Evolutionary conservation across 768 basidiomycete species (phyloP).

Genomic region (Tephrocybe sp.): DNA sequence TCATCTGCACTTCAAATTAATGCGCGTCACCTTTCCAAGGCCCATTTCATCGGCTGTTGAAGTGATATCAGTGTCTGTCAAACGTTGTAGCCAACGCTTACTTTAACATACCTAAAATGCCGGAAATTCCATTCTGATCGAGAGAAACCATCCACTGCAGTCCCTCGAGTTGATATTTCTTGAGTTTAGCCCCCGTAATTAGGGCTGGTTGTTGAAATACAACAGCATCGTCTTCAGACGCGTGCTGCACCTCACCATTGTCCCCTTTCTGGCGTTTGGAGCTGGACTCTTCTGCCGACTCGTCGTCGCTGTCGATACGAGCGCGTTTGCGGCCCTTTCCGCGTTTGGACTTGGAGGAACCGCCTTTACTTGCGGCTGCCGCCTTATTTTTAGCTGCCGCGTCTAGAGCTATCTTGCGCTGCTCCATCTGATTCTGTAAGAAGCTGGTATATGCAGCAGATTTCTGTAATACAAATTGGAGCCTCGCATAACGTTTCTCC

Average conservation of each 20-base stretch:
- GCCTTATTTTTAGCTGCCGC: too few species aligned
- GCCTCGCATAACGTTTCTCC: constrained; percentile 45
- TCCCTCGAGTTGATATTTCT: constrained; percentile 91
- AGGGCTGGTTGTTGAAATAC: constrained; percentile 71
- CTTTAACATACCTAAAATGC: constrained; percentile 68
- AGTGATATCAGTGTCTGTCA: too few species aligned
- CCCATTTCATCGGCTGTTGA: too few species aligned
- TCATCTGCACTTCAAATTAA: too few species aligned
- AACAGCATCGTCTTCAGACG: constrained; percentile 25
- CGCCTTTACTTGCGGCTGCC: constrained; percentile 10
- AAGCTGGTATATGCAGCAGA: constrained; percentile 73
- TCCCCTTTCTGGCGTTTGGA: constrained; percentile 23
- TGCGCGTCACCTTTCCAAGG: too few species aligned
- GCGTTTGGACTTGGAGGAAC: neutral
- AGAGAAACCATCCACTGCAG: constrained; percentile 93
- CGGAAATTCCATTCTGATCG: constrained; percentile 81
- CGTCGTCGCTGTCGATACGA: constrained; percentile 16
- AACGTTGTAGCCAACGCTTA: too few species aligned
- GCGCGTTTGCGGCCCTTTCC: constrained; percentile 21
- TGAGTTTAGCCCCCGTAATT: constrained; percentile 82
- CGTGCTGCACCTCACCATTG: constrained; percentile 10
- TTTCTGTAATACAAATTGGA: constrained; percentile 70
- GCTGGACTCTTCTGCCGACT: constrained; percentile 10
- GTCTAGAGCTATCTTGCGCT: constrained; percentile 43
- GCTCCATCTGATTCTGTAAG: constrained; percentile 74